Percentiles rank a stretch among this genome's conserved stretches.
These are phyloP conservation scores for Panicum miliaceum DNA, from an alignment of 176 grass and related monocot genomes.

Conservation along the genomic window DNA sequence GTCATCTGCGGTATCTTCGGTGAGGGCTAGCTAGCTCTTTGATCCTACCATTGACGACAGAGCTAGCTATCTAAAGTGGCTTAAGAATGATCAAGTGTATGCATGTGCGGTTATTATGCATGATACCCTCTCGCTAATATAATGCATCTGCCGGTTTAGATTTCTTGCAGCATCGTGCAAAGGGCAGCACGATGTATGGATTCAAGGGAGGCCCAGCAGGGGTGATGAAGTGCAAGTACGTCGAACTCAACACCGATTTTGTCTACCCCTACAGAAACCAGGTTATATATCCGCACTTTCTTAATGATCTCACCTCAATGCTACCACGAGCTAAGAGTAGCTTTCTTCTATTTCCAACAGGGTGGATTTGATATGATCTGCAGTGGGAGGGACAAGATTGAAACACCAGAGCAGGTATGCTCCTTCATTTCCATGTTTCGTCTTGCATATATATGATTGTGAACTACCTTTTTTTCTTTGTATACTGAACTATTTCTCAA, in stretches of 20 bases:
- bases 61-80: background rate
- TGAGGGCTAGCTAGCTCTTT: slow-evolving; percentile 30
- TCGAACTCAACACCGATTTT: slow-evolving; percentile 72
- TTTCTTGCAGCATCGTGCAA: slow-evolving; percentile 73
- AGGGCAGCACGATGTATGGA: slow-evolving; percentile 80
- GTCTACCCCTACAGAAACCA: slow-evolving; percentile 99
- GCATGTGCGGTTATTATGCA: background rate
- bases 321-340: background rate
- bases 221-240: slow-evolving; percentile 94
- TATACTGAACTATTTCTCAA: slow-evolving; percentile 14
- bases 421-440: background rate
- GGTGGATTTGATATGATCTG: slow-evolving; percentile 99
- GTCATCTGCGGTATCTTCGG: slow-evolving; percentile 96
- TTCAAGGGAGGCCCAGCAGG: slow-evolving; percentile 97
- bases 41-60: background rate
- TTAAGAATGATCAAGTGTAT: background rate
- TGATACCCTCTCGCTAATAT: background rate
- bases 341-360: slow-evolving; percentile 41
- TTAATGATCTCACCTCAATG: background rate
- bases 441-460: slow-evolving; percentile 10
- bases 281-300: slow-evolving; percentile 46
- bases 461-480: background rate
- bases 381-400: slow-evolving; percentile 99
- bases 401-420: slow-evolving; percentile 94
- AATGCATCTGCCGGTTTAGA: slow-evolving; percentile 65